phyloP scores from a whole-genome alignment of 2,329 filamentous ascomycete species.

The Raffaelea ambrosiae region DNA sequence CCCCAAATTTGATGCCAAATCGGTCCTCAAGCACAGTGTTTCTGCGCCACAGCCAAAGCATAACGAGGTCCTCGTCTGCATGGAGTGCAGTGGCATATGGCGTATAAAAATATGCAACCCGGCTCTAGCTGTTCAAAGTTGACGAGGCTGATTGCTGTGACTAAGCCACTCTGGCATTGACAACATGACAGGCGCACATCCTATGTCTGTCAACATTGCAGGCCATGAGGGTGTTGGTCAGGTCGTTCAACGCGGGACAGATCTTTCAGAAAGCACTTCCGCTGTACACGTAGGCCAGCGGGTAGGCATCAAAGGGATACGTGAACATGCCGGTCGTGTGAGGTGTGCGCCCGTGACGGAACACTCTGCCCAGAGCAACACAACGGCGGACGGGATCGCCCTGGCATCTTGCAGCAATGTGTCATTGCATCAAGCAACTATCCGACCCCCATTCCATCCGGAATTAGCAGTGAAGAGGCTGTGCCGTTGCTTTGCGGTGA shows the following conservation, averaged over 20 bases:
- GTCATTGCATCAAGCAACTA: conserved; percentile 1
- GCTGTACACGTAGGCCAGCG: conserved; percentile 2
- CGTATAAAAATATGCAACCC: background rate
- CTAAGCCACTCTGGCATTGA: conserved; percentile 8
- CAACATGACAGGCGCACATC: conserved; percentile 6
- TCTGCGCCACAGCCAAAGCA: background rate
- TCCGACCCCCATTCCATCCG: conserved; percentile 1
- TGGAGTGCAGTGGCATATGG: conserved; percentile 7
- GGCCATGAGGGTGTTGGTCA: conserved; percentile 6
- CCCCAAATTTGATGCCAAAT: conserved; percentile 2
- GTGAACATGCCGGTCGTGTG: conserved; percentile 4
- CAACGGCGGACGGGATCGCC: conserved; percentile 8
- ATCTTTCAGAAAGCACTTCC: background rate
- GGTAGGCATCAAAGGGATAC: conserved; percentile 9
- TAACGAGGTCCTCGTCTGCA: conserved; percentile 2
- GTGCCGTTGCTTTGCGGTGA: conserved; percentile 6
- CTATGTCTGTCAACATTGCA: conserved; percentile 5
- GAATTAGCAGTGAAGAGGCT: conserved; percentile 1
- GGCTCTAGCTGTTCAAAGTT: background rate
- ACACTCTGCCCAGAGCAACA: conserved; percentile 7
- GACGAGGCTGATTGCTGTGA: no score
- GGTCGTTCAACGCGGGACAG: conserved; percentile 1
- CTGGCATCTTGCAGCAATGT: conserved; percentile 7
- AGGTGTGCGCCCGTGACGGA: conserved; percentile 6
- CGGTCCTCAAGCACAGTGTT: conserved; percentile 2